Percentiles rank a stretch among this genome's conserved stretches.
These are phyloP conservation scores for Entomophthora muscae DNA, from an alignment of 371 early-diverging fungal species.

Conservation along the genomic window DNA sequence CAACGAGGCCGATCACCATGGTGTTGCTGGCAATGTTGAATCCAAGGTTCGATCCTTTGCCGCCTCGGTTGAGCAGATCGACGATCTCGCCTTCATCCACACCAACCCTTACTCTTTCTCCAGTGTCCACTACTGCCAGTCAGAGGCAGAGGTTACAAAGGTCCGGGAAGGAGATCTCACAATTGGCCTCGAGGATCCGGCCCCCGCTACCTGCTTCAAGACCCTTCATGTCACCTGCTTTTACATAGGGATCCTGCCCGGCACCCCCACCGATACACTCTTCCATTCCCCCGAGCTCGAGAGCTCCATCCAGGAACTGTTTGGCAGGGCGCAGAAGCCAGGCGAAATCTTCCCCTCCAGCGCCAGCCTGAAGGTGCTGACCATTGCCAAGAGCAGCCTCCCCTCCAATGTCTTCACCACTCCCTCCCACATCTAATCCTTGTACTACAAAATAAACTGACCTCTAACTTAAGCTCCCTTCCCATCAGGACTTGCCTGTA, in stretches of 20 bases:
- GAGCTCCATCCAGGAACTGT: not conserved
- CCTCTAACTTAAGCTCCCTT: too few relatives aligned
- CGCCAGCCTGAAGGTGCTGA: not conserved
- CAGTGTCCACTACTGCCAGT: constrained; percentile 35
- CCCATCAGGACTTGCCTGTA: too few relatives aligned
- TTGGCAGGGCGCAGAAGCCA: not conserved
- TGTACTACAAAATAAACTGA: not conserved
- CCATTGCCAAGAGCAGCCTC: not conserved
- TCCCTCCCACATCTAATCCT: not conserved
- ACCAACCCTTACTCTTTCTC: constrained; percentile 82
- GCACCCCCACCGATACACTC: not conserved
- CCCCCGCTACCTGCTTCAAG: constrained; percentile 10
- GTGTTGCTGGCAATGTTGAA: constrained; percentile 84
- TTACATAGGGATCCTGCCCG: constrained; percentile 47
- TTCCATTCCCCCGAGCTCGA: not conserved
- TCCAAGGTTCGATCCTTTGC: constrained; percentile 84
- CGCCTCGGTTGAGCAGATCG: constrained; percentile 65
- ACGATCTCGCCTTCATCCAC: constrained; percentile 61
- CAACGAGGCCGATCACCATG: constrained; percentile 49
- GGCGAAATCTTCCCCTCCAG: not conserved
- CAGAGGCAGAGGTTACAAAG: constrained; percentile 37
- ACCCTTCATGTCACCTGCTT: constrained; percentile 57
- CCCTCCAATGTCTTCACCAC: not conserved
- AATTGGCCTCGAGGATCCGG: constrained; percentile 14
- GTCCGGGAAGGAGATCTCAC: constrained; percentile 18